Evolutionary conservation across 2,329 filamentous ascomycete genomes (phyloP).

Genomic region (Orbilia ellipsospora): DNA sequence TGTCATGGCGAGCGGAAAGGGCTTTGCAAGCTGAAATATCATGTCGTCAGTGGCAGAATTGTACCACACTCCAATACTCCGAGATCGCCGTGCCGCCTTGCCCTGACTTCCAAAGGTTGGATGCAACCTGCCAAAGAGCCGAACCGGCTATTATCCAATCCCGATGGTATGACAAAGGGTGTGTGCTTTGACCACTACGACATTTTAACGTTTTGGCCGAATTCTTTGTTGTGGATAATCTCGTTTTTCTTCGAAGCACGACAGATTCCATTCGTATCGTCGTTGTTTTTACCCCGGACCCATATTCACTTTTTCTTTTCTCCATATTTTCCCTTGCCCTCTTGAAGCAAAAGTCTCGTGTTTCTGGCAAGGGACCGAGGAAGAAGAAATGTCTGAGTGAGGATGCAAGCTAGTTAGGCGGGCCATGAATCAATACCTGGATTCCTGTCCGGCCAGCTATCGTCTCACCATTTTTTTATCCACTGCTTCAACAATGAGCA

Average conservation of each 20-base stretch:
- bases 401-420: no score
- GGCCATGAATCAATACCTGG: slow-evolving; percentile 9
- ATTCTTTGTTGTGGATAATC: slow-evolving; percentile 43
- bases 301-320: slow-evolving; percentile 5
- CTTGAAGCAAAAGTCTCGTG: slow-evolving; percentile 19
- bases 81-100: slow-evolving; percentile 48
- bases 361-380: slow-evolving; percentile 5
- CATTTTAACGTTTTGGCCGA: slow-evolving; percentile 27
- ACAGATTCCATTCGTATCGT: slow-evolving; percentile 1
- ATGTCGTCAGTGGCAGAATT: slow-evolving; percentile 27
- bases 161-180: slow-evolving; percentile 30
- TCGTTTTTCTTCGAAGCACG: slow-evolving; percentile 3
- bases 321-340: slow-evolving; percentile 8
- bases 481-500: slow-evolving; percentile 32
- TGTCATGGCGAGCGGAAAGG: slow-evolving; percentile 24
- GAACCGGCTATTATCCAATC: slow-evolving; percentile 54
- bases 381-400: background rate
- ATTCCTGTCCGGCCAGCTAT: slow-evolving; percentile 5
- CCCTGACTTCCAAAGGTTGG: slow-evolving; percentile 32
- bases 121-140: slow-evolving; percentile 53
- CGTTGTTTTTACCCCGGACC: slow-evolving; percentile 25
- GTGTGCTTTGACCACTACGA: slow-evolving; percentile 53
- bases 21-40: slow-evolving; percentile 4
- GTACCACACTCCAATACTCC: slow-evolving; percentile 44
- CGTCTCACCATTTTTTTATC: slow-evolving; percentile 33